These are phyloP conservation scores for Penicillium vulpinum DNA, from an alignment of 2,329 filamentous ascomycete species.

Conservation along the genomic window DNA sequence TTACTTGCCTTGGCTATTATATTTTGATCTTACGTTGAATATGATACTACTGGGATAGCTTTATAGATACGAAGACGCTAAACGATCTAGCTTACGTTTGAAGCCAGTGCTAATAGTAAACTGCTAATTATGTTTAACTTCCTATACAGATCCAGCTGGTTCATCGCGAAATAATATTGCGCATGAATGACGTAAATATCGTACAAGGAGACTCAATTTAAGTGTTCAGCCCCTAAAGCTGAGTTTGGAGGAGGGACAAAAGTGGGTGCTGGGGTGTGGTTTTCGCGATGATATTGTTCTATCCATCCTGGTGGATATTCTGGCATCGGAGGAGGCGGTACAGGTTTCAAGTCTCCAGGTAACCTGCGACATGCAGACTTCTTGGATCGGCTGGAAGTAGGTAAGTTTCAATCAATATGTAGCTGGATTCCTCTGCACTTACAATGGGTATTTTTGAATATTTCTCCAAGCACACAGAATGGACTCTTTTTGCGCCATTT, in stretches of 20 bases:
- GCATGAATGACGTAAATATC: too few species aligned
- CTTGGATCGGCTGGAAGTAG: neutral
- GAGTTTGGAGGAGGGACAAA: too few species aligned
- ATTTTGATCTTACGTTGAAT: neutral
- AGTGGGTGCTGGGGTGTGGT: too few species aligned
- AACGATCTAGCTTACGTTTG: too few species aligned
- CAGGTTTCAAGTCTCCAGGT: neutral
- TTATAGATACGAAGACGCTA: neutral
- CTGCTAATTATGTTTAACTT: too few species aligned
- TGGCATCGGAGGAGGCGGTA: neutral
- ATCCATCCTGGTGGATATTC: neutral
- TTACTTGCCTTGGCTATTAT: neutral
- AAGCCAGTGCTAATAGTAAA: too few species aligned
- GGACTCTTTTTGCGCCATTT: slow-evolving; percentile 6
- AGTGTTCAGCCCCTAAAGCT: too few species aligned
- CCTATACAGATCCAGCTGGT: too few species aligned
- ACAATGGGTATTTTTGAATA: slow-evolving; percentile 10
- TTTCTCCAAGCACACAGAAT: slow-evolving; percentile 5
- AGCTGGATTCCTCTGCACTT: neutral
- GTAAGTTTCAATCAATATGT: neutral
- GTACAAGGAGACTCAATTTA: too few species aligned
- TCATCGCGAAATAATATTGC: too few species aligned
- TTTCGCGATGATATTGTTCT: too few species aligned
- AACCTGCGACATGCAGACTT: neutral
- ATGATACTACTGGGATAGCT: neutral